Conservation (phyloP, 2,329 filamentous ascomycete species). For the Domatiomyces globalis region DNA sequence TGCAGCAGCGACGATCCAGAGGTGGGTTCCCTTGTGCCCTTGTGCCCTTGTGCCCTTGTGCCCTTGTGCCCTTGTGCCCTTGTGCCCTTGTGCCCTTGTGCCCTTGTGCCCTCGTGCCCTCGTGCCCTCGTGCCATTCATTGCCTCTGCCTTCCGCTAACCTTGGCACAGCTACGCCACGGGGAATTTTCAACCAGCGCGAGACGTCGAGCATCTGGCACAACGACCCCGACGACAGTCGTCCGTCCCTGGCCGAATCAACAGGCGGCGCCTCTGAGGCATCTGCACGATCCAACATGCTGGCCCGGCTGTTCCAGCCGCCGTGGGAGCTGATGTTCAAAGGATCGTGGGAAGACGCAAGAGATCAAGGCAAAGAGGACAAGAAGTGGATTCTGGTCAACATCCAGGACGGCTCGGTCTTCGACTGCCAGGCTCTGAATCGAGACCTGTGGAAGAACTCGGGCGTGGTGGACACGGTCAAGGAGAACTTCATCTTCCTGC, state of each 20-base stretch:
- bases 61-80: no score
- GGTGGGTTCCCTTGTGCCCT: constrained; percentile 10
- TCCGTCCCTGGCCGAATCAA: constrained; percentile 43
- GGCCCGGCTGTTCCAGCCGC: constrained; percentile 82
- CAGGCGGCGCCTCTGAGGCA: constrained; percentile 50
- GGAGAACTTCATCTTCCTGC: constrained; percentile 91
- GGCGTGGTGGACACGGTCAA: constrained; percentile 64
- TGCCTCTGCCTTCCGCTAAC: background rate
- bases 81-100: no score
- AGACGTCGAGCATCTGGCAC: constrained; percentile 42
- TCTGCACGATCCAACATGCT: constrained; percentile 62
- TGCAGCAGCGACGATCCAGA: constrained; percentile 24
- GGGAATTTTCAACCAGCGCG: constrained; percentile 57
- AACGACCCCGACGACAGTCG: constrained; percentile 29
- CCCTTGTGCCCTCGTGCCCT: no score
- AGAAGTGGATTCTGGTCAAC: constrained; percentile 94
- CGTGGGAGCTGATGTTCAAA: constrained; percentile 73
- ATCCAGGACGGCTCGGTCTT: constrained; percentile 89
- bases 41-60: background rate
- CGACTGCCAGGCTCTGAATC: constrained; percentile 83
- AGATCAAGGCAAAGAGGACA: constrained; percentile 67
- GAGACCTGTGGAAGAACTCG: constrained; percentile 88
- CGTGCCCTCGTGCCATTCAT: constrained; percentile 7
- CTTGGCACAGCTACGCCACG: constrained; percentile 12
- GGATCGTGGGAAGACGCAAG: constrained; percentile 73